Base-by-base conservation (phyloP, 164 flowering plant species). In the Aristolochia californica region DNA sequence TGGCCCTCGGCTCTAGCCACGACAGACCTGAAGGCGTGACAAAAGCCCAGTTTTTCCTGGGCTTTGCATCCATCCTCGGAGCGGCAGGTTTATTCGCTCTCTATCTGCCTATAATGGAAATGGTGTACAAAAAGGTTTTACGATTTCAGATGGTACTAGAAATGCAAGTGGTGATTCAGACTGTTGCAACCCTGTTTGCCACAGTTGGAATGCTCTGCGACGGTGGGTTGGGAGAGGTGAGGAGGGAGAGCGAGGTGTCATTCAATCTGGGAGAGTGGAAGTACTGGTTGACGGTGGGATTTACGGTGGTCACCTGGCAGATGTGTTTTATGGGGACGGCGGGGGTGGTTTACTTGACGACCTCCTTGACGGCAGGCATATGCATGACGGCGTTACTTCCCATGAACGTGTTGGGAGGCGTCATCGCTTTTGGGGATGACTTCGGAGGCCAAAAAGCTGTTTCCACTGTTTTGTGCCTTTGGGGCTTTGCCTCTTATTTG, bases 401-500 rank as follows among this genome's bases (percentile, higher is more conserved):
- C 16, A 59, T 78, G 68, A 85, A 82, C 64, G 91, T 84, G 44
- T 13, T 83, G 21, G 81, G 82, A 0, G 94, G 91, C 5, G 91
- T 81, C 13, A 18, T 78, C 58, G 80, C 72, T 11, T 88, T 71
- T 43, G 75, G 78, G 1, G 96, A 88, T 27, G 55, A 57, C 13
- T 81, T 82, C 51, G 75, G 80, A 5, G 87, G 84, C 1, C 62
- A 58, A 14, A 88, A 88, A 75, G 83, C 55, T 13, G 79, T 88
- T 51, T 70, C 96, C n/a, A 76, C 85, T 1, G 62, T 75, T 52
- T 53, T 88, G 43, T 84, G 91, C 55, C 43, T 68, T 2, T 86
- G 96, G 96, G 94, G 91, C 0, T 84, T 88, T 43, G 76, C 74
- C 48, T 88, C 96, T 16, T 82, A 88, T 63, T 64, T 82, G 48